Conservation (phyloP, 2,329 filamentous ascomycete genomes). For the Stachybotrys chlorohalonatus region DNA sequence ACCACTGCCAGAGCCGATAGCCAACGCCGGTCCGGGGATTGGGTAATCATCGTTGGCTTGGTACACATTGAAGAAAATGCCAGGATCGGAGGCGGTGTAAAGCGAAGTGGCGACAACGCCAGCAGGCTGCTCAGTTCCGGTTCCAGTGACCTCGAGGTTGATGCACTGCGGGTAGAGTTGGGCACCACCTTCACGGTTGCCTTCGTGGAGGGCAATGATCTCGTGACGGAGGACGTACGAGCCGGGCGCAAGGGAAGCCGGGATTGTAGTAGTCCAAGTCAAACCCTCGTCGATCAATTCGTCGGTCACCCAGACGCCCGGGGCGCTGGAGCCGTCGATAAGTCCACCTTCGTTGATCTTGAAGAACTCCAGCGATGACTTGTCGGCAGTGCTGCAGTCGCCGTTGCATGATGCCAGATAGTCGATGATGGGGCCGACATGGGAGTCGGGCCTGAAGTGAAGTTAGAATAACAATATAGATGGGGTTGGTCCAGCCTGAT, state of each 20-base stretch:
- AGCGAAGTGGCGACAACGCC: slow-evolving; percentile 20
- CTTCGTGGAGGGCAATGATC: slow-evolving; percentile 40
- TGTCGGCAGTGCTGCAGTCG: slow-evolving; percentile 45
- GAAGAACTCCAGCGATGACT: slow-evolving; percentile 47
- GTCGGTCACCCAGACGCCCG: slow-evolving; percentile 21
- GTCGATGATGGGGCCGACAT: slow-evolving; percentile 48
- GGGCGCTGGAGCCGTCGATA: slow-evolving; percentile 6
- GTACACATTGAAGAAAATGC: slow-evolving; percentile 23
- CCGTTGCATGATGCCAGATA: slow-evolving; percentile 53
- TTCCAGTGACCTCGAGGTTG: slow-evolving; percentile 35
- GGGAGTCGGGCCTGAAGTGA: slow-evolving; percentile 22
- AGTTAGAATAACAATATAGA: background rate
- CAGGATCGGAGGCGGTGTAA: slow-evolving; percentile 18
- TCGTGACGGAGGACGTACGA: slow-evolving; percentile 43
- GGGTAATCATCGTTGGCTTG: slow-evolving; percentile 13
- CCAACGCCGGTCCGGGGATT: slow-evolving; percentile 16
- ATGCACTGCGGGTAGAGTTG: slow-evolving; percentile 44
- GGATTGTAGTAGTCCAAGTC: slow-evolving; percentile 24
- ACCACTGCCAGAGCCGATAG: background rate
- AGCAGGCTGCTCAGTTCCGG: slow-evolving; percentile 21
- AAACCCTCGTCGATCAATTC: slow-evolving; percentile 31
- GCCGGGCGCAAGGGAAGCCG: slow-evolving; percentile 20
- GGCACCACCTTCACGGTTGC: slow-evolving; percentile 32
- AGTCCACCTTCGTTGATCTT: slow-evolving; percentile 50
- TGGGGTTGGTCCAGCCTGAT: background rate